Evolutionary conservation across 1,284 basidiomycete genomes (phyloP).

Genomic region (Heterobasidion irregulare): DNA sequence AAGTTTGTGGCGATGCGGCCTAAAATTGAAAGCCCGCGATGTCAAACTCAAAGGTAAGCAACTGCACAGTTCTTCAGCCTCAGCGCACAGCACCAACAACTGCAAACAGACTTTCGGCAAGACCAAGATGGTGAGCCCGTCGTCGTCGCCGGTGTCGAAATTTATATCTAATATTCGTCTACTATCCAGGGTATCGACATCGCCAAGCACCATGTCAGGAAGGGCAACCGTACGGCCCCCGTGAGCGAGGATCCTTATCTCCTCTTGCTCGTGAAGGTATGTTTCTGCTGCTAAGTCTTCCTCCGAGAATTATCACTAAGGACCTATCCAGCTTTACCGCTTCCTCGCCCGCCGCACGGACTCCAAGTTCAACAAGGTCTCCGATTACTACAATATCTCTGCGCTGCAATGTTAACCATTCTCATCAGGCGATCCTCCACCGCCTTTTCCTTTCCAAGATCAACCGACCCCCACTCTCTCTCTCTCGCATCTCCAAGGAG

Average conservation of each 20-base stretch:
- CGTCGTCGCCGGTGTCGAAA: conserved; percentile 18
- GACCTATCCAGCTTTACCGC: conserved; percentile 78
- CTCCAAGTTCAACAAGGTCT: conserved; percentile 92
- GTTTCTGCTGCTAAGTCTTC: conserved; percentile 12
- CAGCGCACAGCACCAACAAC: conserved; percentile 13
- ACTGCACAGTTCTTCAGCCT: conserved; percentile 52
- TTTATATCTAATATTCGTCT: conserved; percentile 6
- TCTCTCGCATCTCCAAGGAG: conserved; percentile 85
- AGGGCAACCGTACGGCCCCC: conserved; percentile 90
- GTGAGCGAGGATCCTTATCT: conserved; percentile 99
- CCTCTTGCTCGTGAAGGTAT: conserved; percentile 94
- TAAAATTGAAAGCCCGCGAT: conserved; percentile 18
- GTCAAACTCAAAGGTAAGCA: conserved; percentile 19
- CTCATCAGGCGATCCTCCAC: conserved; percentile 77
- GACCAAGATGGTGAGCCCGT: conserved; percentile 71
- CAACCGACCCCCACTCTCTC: conserved; percentile 96
- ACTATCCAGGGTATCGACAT: conserved; percentile 90
- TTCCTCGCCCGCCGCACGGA: conserved; percentile 98
- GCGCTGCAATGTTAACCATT: conserved; percentile 10
- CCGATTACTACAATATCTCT: background rate
- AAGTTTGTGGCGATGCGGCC: conserved; percentile 16
- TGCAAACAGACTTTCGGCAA: conserved; percentile 29
- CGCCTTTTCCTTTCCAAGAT: conserved; percentile 95
- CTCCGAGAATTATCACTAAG: background rate
- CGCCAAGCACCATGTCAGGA: conserved; percentile 97